Evolutionary conservation across 169 alveolate genomes (phyloP), one percentile per base, ranked within the genome.

Genomic region (Cryptosporidium bovis): DNA sequence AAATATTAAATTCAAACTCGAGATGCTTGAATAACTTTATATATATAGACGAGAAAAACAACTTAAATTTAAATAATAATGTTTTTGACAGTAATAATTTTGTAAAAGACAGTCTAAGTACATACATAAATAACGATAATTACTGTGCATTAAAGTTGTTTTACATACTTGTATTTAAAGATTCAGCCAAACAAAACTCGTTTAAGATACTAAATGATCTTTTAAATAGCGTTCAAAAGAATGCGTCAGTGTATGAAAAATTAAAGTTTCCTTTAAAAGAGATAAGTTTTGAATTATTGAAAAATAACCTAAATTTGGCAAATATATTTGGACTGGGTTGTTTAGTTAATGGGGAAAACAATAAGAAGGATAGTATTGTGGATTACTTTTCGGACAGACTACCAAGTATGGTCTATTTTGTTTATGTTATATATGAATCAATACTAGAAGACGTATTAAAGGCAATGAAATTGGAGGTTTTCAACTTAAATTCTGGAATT

Each of bases 391-490:
- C 48, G 10, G 48, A 40, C 3, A 77, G 87, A 48, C 69, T 44
- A 15, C 64, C 87, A 6, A 48, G 87, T 12, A 31, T 77, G 24
- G 48, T 60, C 13, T 77, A 56, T 60, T 62, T 77, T 15, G 56
- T 66, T 24, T 77, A 56, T 48, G 71, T 60, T 24, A 77, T 77
- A 44, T 77, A 77, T 48, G 87, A 77, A 29, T 60, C 87, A 24
- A 77, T 77, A 56, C 16, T 77, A 20, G 87, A 77, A n/a, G 87
- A 77, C 4, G 16, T 77, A 7, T 8, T 29, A 24, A 77, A 60
- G 20, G 87, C 69, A 31, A 77, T 77, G 77, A 77, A 62, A 13
- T 18, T 62, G 13, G 69, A 46, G 12, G 64, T 24, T 15, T 56
- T 56, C 6, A 40, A 36, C 46, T n/a, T 77, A 10, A 29, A 27